Base-by-base conservation (phyloP, 2,329 filamentous ascomycete genomes). In the Neocatenulostroma microsporum region DNA sequence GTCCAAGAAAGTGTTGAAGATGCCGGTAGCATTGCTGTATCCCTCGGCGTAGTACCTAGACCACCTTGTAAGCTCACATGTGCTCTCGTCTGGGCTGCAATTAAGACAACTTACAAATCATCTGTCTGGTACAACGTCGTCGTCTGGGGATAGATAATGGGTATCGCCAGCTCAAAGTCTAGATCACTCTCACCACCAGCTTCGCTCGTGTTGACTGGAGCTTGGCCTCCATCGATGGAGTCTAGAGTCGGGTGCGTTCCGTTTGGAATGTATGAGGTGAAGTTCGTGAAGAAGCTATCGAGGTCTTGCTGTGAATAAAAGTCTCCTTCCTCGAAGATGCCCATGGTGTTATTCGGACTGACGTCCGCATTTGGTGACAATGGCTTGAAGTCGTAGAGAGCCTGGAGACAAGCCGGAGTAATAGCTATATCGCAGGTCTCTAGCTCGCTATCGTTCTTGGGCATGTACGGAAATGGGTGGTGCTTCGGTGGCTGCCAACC, bases 111-210 rank as follows among this genome's bases (percentile, higher is more conserved):
- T n/a, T n/a, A n/a, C 8, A 50, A 40, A 32, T 58, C 52, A 36
- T 73, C 70, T 0, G 66, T 64, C 50, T 71, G 66, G 50, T 63
- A 72, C 27, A 71, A 56, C n/a, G 66, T 63, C 0, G 66, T 54
- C 26, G 62, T 61, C 46, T 73, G 69, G 2, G 71, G 71, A 51
- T 65, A 73, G 46, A 74, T 67, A 37, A 74, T 56, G 0, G 69
- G 66, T 39, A 67, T 68, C 1, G 64, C 68, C 51, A 53, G 40
- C 62, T 71, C 54, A 37, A 73, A 70, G 47, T 74, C 71, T 10
- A 74, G 62, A 26, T 67, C 63, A 3, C 64, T 57, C 40, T 72
- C 68, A 9, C 55, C 30, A 9, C 42, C 42, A 19, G 43, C 40
- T 2, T 63, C 62, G 2, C 41, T 37, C 60, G 56, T 32, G 54